Evolutionary conservation across 2,329 filamentous ascomycete species (phyloP).

Genomic region (Penicillium griseofulvum): DNA sequence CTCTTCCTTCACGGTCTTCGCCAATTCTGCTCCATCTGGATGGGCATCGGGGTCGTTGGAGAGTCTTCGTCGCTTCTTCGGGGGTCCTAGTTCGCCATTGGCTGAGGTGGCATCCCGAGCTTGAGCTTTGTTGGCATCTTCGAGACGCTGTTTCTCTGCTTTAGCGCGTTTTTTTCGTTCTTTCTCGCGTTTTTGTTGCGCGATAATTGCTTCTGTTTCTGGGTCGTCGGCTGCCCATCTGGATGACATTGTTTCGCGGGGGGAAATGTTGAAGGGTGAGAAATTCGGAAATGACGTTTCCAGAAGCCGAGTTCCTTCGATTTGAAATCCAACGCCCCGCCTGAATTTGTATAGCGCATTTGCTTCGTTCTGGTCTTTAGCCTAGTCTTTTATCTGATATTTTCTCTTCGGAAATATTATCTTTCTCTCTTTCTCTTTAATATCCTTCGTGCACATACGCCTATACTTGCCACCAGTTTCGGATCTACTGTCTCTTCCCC

Average conservation of each 20-base stretch:
- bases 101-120: conserved; percentile 24
- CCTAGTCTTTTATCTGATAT: not conserved
- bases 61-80: conserved; percentile 62
- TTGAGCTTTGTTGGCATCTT: conserved; percentile 49
- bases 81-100: conserved; percentile 41
- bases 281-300: conserved; percentile 24
- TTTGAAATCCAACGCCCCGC: conserved; percentile 33
- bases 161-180: conserved; percentile 85
- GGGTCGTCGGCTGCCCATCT: conserved; percentile 86
- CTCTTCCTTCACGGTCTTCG: conserved; percentile 20
- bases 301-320: conserved; percentile 29
- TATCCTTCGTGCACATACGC: not conserved
- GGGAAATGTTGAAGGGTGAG: not conserved
- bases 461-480: not conserved
- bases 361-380: not conserved
- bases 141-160: conserved; percentile 72
- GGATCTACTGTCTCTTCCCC: conserved; percentile 15
- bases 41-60: conserved; percentile 46
- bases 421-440: not conserved
- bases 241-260: conserved; percentile 59
- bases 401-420: not conserved
- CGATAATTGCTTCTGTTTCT: conserved; percentile 67
- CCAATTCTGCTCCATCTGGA: conserved; percentile 25
- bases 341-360: conserved; percentile 1
- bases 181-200: conserved; percentile 73